Base-by-base conservation (phyloP, 2,329 filamentous ascomycete genomes). In the Nothophaeocryptopus gaeumannii region DNA sequence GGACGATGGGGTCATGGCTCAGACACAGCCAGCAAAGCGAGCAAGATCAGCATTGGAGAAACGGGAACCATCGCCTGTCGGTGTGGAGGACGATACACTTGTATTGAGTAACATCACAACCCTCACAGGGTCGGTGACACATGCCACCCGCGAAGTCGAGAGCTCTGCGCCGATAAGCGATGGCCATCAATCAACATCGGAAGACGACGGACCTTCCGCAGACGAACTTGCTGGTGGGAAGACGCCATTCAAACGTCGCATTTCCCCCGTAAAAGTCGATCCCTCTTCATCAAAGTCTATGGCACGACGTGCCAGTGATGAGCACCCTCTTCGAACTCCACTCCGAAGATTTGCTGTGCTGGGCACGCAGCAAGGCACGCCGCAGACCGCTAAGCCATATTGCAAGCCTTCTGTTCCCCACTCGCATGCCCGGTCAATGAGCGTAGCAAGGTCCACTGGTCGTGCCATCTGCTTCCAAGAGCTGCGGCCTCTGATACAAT, bases 191-290 rank as follows among this genome's bases (percentile, higher is more conserved):
- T 16, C 16, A 8, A 14, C 37, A 31, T 5, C 31, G 26, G 14
- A 50, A 39, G 47, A 34, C 8, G 38, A 39, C 15, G 53, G 53
- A 11, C 41, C 54, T 8, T 31, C 29, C 4, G 44, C 45, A 13
- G 45, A 51, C 7, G 56, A 60, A 16, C 50, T 47, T n/a, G 37
- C 41, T 13, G 37, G 33, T 10, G 48, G 55, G 11, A 67, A 65
- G 51, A 67, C 65, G 11, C 63, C 63, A 9, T 63, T 66, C 62
- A 62, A 59, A 50, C 58, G 64, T 8, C 20, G 20, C 20, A 26
- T 3, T 26, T 26, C 20, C 7, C 20, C 7, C 20, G 20, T 26
- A 26, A 26, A 26, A 26, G 46, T 54, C 9, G 63, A 56, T 43
- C 54, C 55, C 5, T 26, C 20, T 26, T 26, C 20, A 26, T 26